phyloP scores from a whole-genome alignment of 345 rosid species.

The Arabis hirsuta region DNA sequence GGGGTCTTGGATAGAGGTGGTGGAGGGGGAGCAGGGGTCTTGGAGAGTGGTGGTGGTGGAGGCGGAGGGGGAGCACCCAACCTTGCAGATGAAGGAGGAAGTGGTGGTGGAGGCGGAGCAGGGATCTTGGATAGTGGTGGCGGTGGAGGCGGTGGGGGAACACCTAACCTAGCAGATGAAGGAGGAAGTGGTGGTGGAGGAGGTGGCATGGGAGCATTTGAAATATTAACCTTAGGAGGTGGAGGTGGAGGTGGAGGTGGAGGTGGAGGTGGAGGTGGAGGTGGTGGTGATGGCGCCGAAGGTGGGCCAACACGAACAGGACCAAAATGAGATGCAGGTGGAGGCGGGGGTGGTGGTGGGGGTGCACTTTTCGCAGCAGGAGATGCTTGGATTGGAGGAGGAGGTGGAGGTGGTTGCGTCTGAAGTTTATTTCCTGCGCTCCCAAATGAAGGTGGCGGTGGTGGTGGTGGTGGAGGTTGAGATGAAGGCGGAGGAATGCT shows the following conservation, averaged over 20 bases:
- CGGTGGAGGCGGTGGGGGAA: constrained; percentile 43
- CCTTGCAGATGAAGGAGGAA: constrained; percentile 33
- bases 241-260: too few species aligned
- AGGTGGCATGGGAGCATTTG: too few species aligned
- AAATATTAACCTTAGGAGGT: too few species aligned
- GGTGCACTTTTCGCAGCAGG: constrained; percentile 22
- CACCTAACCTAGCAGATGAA: too few species aligned
- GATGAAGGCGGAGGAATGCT: constrained; percentile 44
- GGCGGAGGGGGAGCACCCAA: constrained; percentile 39
- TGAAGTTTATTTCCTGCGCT: constrained; percentile 23
- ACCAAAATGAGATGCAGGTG: constrained; percentile 31
- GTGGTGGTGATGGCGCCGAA: constrained; percentile 24
- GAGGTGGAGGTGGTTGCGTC: constrained; percentile 34
- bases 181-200: too few species aligned
- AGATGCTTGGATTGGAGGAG: constrained; percentile 31
- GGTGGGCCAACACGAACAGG: constrained; percentile 36
- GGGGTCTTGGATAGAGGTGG: constrained; percentile 63
- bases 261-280: too few species aligned
- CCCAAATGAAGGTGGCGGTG: constrained; percentile 44
- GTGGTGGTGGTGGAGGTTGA: constrained; percentile 45
- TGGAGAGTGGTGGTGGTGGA: constrained; percentile 45
- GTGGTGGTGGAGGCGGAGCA: constrained; percentile 31
- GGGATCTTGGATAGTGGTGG: constrained; percentile 5
- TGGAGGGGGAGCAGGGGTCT: constrained; percentile 50
- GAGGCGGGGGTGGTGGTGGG: constrained; percentile 47